Conservation (phyloP, 2,329 filamentous ascomycete species). For the Curvularia spicifera region DNA sequence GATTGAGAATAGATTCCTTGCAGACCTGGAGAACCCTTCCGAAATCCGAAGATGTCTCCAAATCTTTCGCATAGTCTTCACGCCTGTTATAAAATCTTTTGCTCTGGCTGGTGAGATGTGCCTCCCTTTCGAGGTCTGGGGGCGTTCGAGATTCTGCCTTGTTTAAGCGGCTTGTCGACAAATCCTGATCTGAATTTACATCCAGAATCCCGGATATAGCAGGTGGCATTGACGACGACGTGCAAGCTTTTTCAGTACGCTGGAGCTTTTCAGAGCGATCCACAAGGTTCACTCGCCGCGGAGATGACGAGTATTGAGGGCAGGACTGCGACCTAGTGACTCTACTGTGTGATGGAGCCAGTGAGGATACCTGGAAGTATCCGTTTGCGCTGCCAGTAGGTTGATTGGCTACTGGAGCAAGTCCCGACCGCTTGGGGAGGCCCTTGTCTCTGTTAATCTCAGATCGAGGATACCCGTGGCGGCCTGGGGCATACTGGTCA, state of each 20-base stretch:
- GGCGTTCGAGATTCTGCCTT: neutral
- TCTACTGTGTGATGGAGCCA: slow-evolving; percentile 22
- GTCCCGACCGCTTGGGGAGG: slow-evolving; percentile 15
- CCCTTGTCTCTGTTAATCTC: slow-evolving; percentile 9
- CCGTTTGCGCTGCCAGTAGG: slow-evolving; percentile 14
- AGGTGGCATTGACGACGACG: slow-evolving; percentile 30
- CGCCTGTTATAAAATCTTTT: neutral
- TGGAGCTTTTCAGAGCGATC: slow-evolving; percentile 18
- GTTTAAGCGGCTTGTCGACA: slow-evolving; percentile 1
- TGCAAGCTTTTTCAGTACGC: slow-evolving; percentile 13
- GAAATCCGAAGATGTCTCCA: slow-evolving; percentile 33
- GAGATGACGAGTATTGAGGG: slow-evolving; percentile 31
- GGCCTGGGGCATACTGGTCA: slow-evolving; percentile 17
- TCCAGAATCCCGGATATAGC: slow-evolving; percentile 2
- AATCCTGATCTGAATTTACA: slow-evolving; percentile 2
- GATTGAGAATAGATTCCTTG: slow-evolving; percentile 27
- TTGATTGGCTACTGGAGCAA: slow-evolving; percentile 14
- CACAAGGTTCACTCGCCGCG: slow-evolving; percentile 22
- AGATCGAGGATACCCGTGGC: neutral
- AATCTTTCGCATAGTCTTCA: slow-evolving; percentile 5
- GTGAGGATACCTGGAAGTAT: slow-evolving; percentile 29
- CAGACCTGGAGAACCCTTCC: slow-evolving; percentile 36
- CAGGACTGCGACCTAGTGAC: slow-evolving; percentile 33
- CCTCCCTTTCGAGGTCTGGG: slow-evolving; percentile 1
- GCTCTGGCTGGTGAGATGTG: neutral